Base-by-base conservation (phyloP, 2,329 filamentous ascomycete species). In the Nothophoma quercina region DNA sequence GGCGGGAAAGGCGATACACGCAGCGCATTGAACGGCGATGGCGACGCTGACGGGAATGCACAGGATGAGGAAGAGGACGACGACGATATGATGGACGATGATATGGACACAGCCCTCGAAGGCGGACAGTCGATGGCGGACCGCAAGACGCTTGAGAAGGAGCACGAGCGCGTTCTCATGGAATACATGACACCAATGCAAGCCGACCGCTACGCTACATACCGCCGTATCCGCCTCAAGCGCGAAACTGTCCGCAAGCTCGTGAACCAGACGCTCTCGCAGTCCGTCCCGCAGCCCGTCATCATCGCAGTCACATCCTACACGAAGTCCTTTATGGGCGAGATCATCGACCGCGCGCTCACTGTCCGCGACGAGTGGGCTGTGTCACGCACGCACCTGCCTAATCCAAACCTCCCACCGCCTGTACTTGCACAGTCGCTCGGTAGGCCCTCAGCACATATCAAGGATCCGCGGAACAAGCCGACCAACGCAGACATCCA, bases 231-330 rank as follows among this genome's bases (percentile, higher is more conserved):
- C 26, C 89, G 88, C 63, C 76, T 93, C 32, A 83, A 85, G 18
- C 86, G 88, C 59, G 82, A 85, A 6, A 85, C 87, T 15, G 87
- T 92, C 51, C 84, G 89, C 68, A 82, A 87, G 82, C 84, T 93
- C 55, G 87, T 91, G 69, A 93, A 93, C 67, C 88, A 89, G 52
- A 91, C 89, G 1, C 87, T 92, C 7, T 91, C 88, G 0, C 90
- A 93, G 70, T 91, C 88, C 1, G 89, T 91, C 0, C 88, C 88
- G 0, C 81, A 84, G 16, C 88, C 85, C 62, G 88, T 92, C 41
- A 87, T 90, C 56, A 85, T 88, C 18, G 87, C 88, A n/a, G 88
- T 93, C 67, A 87, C 86, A 40, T 85, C 87, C 0, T 88, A 90
- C 16, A 86, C 88, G 39, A 93, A 93, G 74, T 81, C 90, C 55